Evolutionary conservation across 2,329 filamentous ascomycete species (phyloP), one percentile per base, ranked within the genome.

Genomic region (Leptoxyphium fumago): DNA sequence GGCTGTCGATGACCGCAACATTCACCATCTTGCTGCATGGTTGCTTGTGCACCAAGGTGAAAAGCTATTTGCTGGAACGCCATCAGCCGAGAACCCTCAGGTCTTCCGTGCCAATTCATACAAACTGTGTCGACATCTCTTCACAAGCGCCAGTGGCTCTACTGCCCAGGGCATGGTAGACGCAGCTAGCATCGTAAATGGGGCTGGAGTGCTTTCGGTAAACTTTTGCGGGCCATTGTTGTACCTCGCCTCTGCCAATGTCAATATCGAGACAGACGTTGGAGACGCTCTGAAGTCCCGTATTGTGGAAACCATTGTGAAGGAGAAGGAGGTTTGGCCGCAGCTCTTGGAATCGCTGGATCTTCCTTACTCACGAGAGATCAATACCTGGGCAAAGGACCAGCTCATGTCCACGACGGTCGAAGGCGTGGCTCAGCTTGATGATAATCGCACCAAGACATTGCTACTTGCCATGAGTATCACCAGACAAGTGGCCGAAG

Each of bases 301-400:
- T 13, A 15, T 70, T 41, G 59, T 65, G 39, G 53, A 53, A 14
- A 61, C 62, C 7, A 56, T 69, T n/a, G 60, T 63, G 10, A 53
- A 57, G 26, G 64, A 66, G 29, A 62, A 59, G 38, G 57, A 62
- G n/a, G 59, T 63, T 10, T 69, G 66, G 58, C 55, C 65, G 2
- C 64, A 68, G 45, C 56, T 71, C 7, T 52, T 70, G 10, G 55
- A 56, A 18, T 63, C 58, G 21, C 56, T 64, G 17, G 63, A 64
- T 30, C 45, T 47, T 21, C 46, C 46, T 10, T 52, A 51, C 7
- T 48, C 57, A 26, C 45, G 38, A 29, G 47, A 47, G 39, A 49
- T 62, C 29, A 56, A 60, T 40, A 39, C 48, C 7, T 58, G 55
- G 54, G 59, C 59, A 2, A 50, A 52, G 30, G 52, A 56, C 28